Base-by-base conservation (phyloP, 106 monocot species). In the Dendrobium officinale region DNA sequence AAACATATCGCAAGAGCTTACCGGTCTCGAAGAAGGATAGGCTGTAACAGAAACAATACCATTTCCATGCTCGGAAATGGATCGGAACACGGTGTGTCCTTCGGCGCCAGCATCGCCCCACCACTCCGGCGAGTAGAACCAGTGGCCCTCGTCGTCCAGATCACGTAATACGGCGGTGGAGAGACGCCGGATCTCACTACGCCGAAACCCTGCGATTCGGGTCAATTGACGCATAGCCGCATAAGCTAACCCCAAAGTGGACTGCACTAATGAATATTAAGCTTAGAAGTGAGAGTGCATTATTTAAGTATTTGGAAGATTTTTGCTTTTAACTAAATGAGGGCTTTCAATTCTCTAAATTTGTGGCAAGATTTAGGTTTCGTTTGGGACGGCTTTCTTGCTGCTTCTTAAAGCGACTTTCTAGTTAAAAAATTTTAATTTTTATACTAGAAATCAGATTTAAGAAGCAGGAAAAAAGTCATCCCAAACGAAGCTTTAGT, bases 1-100 rank as follows among this genome's bases (percentile, higher is more conserved):
- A 17, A 67, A 78, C 15, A 58, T 64, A 29, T 17, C 47, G 26
- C 13, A 81, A 41, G 66, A 18, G 61, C 8, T 84, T 79, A 96
- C 96, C 67, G 96, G 96, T 55, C 86, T 80, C n/a, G 96, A 96
- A 37, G 92, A 86, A 75, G 93, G 96, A 78, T 94, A 92, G 29
- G 93, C 80, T 78, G 83, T 81, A 51, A 96, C 96, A 66, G 93
- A 94, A 66, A 96, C 94, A 80, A 88, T 42, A 81, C 96, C 96
- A 78, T 96, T 96, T 13, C 96, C 96, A 66, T 83, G 79, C 8
- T 80, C 87, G 51, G 96, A 96, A 8, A 72, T 29, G 20, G 84
- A 77, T 3, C 90, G 88, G 87, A 96, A 96, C 70, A 94, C 87
- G 40, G 92, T 90, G 72, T 82, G 84, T 55, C 86, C 96, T 10